phyloP scores from a whole-genome alignment of 73 alveolate species.

The Diophrys sp. region DNA sequence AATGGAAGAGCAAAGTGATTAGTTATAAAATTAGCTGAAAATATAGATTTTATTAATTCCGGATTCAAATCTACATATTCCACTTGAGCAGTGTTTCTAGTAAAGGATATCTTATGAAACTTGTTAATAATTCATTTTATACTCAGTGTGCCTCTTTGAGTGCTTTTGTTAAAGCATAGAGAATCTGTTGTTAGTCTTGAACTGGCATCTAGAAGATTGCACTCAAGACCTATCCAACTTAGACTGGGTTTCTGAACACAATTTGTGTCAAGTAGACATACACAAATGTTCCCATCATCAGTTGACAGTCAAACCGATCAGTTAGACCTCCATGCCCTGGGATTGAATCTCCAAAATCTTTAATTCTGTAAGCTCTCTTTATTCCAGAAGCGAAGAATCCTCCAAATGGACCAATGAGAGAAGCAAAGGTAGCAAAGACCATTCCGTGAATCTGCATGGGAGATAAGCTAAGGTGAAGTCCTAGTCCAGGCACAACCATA shows the following conservation, averaged over 20 bases:
- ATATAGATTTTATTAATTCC: too few relatives aligned
- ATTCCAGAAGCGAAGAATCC: slow-evolving; percentile 99
- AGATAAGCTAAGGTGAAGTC: slow-evolving; percentile 12
- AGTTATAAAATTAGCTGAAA: too few relatives aligned
- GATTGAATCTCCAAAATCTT: slow-evolving; percentile 97
- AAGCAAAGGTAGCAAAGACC: slow-evolving; percentile 86
- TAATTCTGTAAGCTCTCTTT: slow-evolving; percentile 94
- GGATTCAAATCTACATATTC: too few relatives aligned
- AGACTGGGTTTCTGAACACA: slow-evolving; percentile 37
- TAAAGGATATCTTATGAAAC: too few relatives aligned
- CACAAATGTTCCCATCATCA: slow-evolving; percentile 81
- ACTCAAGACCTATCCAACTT: slow-evolving; percentile 30
- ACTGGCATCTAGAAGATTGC: not conserved
- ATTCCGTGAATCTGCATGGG: slow-evolving; percentile 70
- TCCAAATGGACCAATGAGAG: slow-evolving; percentile 96
- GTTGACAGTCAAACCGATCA: slow-evolving; percentile 98
- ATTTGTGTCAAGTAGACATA: slow-evolving; percentile 65
- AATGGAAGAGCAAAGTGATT: too few relatives aligned
- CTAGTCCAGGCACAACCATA: slow-evolving; percentile 11
- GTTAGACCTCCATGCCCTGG: slow-evolving; percentile 99
- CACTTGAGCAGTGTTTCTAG: too few relatives aligned
- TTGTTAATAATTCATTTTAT: too few relatives aligned
- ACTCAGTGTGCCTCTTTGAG: too few relatives aligned
- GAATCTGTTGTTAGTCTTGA: too few relatives aligned
- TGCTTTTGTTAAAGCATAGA: too few relatives aligned